These are phyloP conservation scores for Trichoderma atrobrunneum DNA, from an alignment of 2,329 filamentous ascomycete genomes.

Conservation along the genomic window DNA sequence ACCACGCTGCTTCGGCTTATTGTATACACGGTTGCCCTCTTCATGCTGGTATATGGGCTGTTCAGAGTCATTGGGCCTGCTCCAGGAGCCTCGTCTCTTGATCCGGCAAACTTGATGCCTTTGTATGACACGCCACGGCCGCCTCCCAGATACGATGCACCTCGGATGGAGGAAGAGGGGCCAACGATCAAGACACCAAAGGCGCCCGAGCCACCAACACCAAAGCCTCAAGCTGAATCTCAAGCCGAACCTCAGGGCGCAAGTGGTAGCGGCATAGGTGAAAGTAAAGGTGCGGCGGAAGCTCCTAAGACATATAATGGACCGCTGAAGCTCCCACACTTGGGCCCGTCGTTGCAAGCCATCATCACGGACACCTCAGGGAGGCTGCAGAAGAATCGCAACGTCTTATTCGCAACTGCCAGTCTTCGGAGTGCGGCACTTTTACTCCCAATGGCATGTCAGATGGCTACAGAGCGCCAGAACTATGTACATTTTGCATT, in stretches of 20 bases:
- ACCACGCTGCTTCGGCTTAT: conserved; percentile 54
- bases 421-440: conserved; percentile 69
- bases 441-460: conserved; percentile 78
- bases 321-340: conserved; percentile 63
- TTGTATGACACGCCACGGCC: background rate
- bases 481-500: conserved; percentile 81
- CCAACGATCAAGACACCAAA: background rate
- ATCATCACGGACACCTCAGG: conserved; percentile 53
- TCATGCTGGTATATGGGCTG: conserved; percentile 53
- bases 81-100: conserved; percentile 39
- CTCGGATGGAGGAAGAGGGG: conserved; percentile 4
- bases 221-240: background rate
- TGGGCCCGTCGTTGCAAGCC: conserved; percentile 62
- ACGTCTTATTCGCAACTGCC: conserved; percentile 76
- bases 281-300: background rate
- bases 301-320: conserved; percentile 56
- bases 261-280: background rate
- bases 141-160: conserved; percentile 10
- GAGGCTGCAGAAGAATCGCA: conserved; percentile 54
- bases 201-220: background rate
- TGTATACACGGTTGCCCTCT: conserved; percentile 44
- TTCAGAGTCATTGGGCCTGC: conserved; percentile 30
- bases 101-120: background rate
- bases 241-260: background rate
- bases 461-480: conserved; percentile 68